Conservation (phyloP, 2,329 filamentous ascomycete species). For the Trichoderma koningii region DNA sequence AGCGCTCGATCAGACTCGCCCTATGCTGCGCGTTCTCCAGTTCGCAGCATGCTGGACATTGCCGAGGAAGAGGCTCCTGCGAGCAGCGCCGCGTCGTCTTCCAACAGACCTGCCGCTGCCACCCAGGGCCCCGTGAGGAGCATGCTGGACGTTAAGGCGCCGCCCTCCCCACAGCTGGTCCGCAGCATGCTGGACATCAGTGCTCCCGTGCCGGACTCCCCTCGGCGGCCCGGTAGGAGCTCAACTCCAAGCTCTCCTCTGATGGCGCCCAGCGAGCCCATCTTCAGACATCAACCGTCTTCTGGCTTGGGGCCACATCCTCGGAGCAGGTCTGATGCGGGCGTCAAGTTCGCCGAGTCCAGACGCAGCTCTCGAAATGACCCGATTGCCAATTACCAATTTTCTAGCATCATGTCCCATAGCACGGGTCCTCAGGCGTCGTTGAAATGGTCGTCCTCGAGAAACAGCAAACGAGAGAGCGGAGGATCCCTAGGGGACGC, state of each 20-base stretch:
- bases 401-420: conserved; percentile 59
- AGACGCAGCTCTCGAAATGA: conserved; percentile 39
- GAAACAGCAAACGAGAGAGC: conserved; percentile 36
- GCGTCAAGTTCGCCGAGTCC: conserved; percentile 49
- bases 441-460: conserved; percentile 53
- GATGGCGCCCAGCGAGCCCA: conserved; percentile 27
- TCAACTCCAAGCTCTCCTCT: conserved; percentile 42
- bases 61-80: conserved; percentile 45
- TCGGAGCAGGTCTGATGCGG: conserved; percentile 60
- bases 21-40: conserved; percentile 63
- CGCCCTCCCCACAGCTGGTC: conserved; percentile 44
- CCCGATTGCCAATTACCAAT: conserved; percentile 60
- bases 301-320: conserved; percentile 39
- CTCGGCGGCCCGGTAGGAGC: conserved; percentile 35
- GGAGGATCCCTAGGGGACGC: conserved; percentile 51
- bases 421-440: conserved; percentile 50
- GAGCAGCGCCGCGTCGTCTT: conserved; percentile 22
- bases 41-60: conserved; percentile 68
- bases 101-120: conserved; percentile 36
- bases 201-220: conserved; percentile 39
- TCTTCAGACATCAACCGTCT: conserved; percentile 31
- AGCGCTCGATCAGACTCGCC: conserved; percentile 53
- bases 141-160: conserved; percentile 61
- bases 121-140: conserved; percentile 62
- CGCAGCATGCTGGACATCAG: conserved; percentile 58